These are phyloP conservation scores for Botrytis tulipae DNA, from an alignment of 2,329 filamentous ascomycete genomes.

Conservation along the genomic window DNA sequence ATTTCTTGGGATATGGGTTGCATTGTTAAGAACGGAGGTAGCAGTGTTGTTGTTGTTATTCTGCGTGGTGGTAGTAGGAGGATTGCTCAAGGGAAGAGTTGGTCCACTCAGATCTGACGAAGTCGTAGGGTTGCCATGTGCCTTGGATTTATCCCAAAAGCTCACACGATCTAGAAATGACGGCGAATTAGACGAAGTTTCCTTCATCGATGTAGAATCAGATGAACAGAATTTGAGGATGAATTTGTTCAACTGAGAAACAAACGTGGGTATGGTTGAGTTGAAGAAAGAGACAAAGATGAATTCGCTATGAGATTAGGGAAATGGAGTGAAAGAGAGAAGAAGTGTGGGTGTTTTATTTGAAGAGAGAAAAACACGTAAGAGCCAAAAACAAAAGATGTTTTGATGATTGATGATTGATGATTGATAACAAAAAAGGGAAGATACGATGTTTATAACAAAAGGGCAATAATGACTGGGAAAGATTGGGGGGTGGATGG, in stretches of 20 bases:
- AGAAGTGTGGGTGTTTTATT: too few relatives aligned
- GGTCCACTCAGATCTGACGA: slow-evolving; percentile 39
- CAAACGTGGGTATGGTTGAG: background rate
- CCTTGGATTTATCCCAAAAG: slow-evolving; percentile 54
- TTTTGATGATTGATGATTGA: background rate
- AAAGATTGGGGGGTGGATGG: background rate
- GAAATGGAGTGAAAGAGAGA: background rate
- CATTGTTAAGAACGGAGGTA: slow-evolving; percentile 28
- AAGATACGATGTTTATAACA: background rate
- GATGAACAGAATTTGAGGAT: background rate
- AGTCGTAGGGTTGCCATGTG: slow-evolving; percentile 51
- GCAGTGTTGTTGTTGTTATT: slow-evolving; percentile 25
- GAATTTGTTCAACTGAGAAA: background rate
- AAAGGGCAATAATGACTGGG: background rate
- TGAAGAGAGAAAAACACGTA: background rate
- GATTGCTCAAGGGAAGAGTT: slow-evolving; percentile 43
- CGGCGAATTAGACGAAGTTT: slow-evolving; percentile 51
- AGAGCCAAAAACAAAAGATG: background rate
- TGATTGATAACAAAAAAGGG: background rate
- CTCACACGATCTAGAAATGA: slow-evolving; percentile 56
- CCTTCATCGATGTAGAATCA: slow-evolving; percentile 55
- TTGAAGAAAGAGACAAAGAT: background rate
- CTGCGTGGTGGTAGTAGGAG: slow-evolving; percentile 30
- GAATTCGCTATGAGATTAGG: background rate
- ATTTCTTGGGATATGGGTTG: slow-evolving; percentile 29